These are phyloP conservation scores for Chaetomium tenue DNA, from an alignment of 495 filamentous ascomycete genomes.

Conservation along the genomic window DNA sequence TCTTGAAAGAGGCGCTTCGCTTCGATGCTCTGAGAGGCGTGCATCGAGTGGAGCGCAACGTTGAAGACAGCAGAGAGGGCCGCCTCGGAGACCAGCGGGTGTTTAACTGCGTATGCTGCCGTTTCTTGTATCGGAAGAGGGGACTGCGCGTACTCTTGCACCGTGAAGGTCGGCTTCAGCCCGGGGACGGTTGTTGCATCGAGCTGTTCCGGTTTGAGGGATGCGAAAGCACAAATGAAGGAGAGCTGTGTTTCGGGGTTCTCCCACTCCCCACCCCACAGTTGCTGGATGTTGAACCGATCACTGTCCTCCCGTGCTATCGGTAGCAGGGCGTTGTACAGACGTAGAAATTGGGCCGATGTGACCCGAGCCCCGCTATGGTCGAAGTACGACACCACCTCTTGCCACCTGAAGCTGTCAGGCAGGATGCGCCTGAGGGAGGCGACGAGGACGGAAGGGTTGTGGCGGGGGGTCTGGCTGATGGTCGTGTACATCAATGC, in stretches of 20 bases:
- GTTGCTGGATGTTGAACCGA: conserved; percentile 66
- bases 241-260: conserved; percentile 83
- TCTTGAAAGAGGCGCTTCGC: conserved; percentile 65
- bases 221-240: conserved; percentile 79
- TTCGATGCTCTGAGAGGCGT: conserved; percentile 63
- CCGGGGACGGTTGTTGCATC: conserved; percentile 80
- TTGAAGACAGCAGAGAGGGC: conserved; percentile 80
- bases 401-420: conserved; percentile 73
- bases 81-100: conserved; percentile 83
- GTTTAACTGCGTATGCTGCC: conserved; percentile 71
- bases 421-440: conserved; percentile 46
- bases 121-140: conserved; percentile 66
- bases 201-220: conserved; percentile 64
- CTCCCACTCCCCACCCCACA: conserved; percentile 92
- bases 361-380: conserved; percentile 72
- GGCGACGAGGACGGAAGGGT: conserved; percentile 70
- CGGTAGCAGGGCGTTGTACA: conserved; percentile 73
- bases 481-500: conserved; percentile 75
- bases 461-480: conserved; percentile 69
- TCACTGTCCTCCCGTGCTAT: conserved; percentile 58
- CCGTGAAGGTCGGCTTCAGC: conserved; percentile 71
- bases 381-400: conserved; percentile 80
- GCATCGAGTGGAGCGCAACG: conserved; percentile 64
- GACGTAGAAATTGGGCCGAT: conserved; percentile 70
- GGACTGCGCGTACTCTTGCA: conserved; percentile 72